phyloP scores from a whole-genome alignment of 805 yeast species.

The Cyberlindnera lachancei region DNA sequence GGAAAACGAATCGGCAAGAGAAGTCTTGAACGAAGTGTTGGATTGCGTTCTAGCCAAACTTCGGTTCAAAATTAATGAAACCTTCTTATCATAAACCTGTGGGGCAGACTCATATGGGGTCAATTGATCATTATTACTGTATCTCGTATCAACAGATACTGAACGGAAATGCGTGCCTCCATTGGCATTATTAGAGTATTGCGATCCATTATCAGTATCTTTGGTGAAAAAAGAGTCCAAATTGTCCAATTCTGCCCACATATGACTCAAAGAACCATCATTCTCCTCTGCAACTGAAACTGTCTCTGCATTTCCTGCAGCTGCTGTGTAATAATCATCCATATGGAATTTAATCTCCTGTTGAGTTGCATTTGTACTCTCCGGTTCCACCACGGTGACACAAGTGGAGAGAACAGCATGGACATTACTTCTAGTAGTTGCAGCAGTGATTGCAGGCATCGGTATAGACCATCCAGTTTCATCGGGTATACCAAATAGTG shows the following conservation, averaged over 20 bases:
- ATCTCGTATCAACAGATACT: constrained; percentile 54
- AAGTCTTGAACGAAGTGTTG: constrained; percentile 67
- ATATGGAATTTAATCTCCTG: constrained; percentile 42
- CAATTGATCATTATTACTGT: constrained; percentile 38
- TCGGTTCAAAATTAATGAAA: constrained; percentile 63
- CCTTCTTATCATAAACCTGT: constrained; percentile 72
- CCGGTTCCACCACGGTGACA: constrained; percentile 27
- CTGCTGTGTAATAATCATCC: constrained; percentile 44
- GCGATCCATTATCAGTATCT: constrained; percentile 30
- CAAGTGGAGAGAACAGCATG: constrained; percentile 94
- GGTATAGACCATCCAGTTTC: constrained; percentile 97
- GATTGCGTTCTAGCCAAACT: constrained; percentile 71
- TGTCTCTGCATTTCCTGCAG: constrained; percentile 33
- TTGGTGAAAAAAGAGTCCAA: constrained; percentile 83
- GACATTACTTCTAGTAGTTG: constrained; percentile 83
- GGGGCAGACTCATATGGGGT: constrained; percentile 67
- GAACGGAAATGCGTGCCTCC: constrained; percentile 29
- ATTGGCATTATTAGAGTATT: constrained; percentile 19
- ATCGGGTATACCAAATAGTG: constrained; percentile 90
- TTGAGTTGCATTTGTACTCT: constrained; percentile 23
- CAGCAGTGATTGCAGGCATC: constrained; percentile 87
- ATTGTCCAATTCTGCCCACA: constrained; percentile 90
- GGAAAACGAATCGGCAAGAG: constrained; percentile 61
- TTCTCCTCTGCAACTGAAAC: constrained; percentile 49
- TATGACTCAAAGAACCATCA: constrained; percentile 74